These are phyloP conservation scores for Astragalus glycyphyllos DNA, from an alignment of 306 rosid species.

Conservation along the genomic window DNA sequence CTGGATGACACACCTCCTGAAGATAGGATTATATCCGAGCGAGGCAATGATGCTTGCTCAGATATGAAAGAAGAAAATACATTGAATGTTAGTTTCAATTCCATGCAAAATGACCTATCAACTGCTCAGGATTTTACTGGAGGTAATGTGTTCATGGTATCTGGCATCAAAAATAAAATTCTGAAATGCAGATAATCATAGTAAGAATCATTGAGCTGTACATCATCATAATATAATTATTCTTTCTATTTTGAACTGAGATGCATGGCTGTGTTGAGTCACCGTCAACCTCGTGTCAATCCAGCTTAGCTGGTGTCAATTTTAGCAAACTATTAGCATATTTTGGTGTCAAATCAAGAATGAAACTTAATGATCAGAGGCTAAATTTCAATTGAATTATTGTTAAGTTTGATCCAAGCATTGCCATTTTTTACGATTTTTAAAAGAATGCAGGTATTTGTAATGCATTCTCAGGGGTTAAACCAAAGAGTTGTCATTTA, in stretches of 20 bases:
- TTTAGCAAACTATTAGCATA: constrained; percentile 31
- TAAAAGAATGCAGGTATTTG: constrained; percentile 38
- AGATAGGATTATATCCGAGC: constrained; percentile 47
- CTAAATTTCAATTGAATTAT: not conserved
- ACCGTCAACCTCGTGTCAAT: constrained; percentile 8
- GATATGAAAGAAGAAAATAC: constrained; percentile 38
- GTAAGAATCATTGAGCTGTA: constrained; percentile 5
- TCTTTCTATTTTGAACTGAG: constrained; percentile 38
- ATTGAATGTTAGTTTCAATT: constrained; percentile 36
- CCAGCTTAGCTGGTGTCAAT: not conserved
- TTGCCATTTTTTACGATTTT: constrained; percentile 34
- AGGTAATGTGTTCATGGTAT: constrained; percentile 52
- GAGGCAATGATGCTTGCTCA: constrained; percentile 41
- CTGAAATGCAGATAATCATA: constrained; percentile 32
- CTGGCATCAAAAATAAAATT: constrained; percentile 12
- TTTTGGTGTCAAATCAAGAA: constrained; percentile 23
- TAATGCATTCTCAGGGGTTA: constrained; percentile 44
- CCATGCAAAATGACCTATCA: constrained; percentile 41
- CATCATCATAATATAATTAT: constrained; percentile 11
- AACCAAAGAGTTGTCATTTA: constrained; percentile 39
- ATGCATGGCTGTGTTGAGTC: not conserved
- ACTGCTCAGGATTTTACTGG: constrained; percentile 47
- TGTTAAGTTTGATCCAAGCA: constrained; percentile 10
- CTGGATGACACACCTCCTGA: constrained; percentile 42
- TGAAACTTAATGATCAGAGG: not conserved